Evolutionary conservation across 192 early-diverging fungal genomes (phyloP).

Genomic region (Endogone sp.): DNA sequence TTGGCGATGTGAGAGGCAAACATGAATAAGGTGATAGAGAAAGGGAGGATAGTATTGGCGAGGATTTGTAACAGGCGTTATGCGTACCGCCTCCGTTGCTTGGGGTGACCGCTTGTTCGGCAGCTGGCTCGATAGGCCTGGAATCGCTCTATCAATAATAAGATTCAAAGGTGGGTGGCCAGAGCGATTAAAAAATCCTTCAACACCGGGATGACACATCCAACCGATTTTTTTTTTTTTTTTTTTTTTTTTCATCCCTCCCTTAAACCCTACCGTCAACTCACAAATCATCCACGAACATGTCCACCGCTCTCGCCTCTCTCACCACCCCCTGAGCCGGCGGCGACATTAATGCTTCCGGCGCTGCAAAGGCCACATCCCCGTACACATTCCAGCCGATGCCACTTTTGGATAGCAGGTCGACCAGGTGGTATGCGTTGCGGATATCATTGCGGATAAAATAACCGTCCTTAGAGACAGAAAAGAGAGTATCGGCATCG

Average conservation of each 20-base stretch:
- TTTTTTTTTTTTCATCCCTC: not conserved
- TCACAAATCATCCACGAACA: constrained; percentile 35
- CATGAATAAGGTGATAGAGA: too few relatives aligned
- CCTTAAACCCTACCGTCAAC: too few relatives aligned
- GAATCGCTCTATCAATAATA: constrained; percentile 1
- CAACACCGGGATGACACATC: too few relatives aligned
- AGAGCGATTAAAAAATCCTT: too few relatives aligned
- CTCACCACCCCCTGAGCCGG: not conserved
- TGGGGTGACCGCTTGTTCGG: not conserved
- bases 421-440: constrained; percentile 38
- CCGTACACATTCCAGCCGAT: constrained; percentile 64
- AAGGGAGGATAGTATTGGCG: too few relatives aligned
- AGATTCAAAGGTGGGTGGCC: not conserved
- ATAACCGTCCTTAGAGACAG: constrained; percentile 74
- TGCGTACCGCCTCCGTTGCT: constrained; percentile 9
- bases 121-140: not conserved
- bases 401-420: constrained; percentile 46
- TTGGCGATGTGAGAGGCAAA: too few relatives aligned
- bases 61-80: too few relatives aligned
- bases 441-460: constrained; percentile 60
- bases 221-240: too few relatives aligned
- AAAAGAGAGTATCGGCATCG: constrained; percentile 55
- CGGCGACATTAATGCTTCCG: too few relatives aligned
- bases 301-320: constrained; percentile 33
- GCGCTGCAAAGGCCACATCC: constrained; percentile 62